phyloP scores from a whole-genome alignment of 1,139 yeast species.

The Diutina mesorugosa region DNA sequence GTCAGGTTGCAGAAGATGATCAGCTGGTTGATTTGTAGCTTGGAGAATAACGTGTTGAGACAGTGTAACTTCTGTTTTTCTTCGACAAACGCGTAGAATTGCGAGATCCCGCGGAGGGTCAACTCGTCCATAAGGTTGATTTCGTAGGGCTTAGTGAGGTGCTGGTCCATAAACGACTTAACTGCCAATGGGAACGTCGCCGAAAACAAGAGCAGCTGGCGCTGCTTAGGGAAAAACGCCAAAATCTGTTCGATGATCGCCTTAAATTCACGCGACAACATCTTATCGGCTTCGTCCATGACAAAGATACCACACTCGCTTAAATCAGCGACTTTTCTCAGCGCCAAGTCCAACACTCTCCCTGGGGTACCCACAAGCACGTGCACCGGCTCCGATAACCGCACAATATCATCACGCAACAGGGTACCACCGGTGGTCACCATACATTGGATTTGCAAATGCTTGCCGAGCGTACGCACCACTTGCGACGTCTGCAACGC shows the following conservation, averaged over 20 bases:
- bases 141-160: conserved; percentile 85
- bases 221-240: conserved; percentile 61
- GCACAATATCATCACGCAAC: conserved; percentile 83
- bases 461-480: conserved; percentile 93
- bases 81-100: conserved; percentile 94
- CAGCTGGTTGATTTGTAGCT: conserved; percentile 89
- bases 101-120: conserved; percentile 91
- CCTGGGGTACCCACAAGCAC: conserved; percentile 93
- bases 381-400: conserved; percentile 87
- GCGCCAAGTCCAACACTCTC: conserved; percentile 87
- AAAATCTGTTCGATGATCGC: conserved; percentile 81
- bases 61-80: conserved; percentile 94
- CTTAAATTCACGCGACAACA: conserved; percentile 85
- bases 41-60: conserved; percentile 85
- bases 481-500: conserved; percentile 98
- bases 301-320: conserved; percentile 81
- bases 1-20: conserved; percentile 96
- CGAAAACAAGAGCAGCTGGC: conserved; percentile 81
- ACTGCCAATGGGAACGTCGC: conserved; percentile 96
- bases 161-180: conserved; percentile 84
- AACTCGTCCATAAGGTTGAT: conserved; percentile 96
- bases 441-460: conserved; percentile 87
- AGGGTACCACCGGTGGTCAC: conserved; percentile 98
- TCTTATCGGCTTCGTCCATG: conserved; percentile 99
- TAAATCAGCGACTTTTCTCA: conserved; percentile 77